Conservation (phyloP, 192 early-diverging fungal genomes). For the Backusella tarrabulga region DNA sequence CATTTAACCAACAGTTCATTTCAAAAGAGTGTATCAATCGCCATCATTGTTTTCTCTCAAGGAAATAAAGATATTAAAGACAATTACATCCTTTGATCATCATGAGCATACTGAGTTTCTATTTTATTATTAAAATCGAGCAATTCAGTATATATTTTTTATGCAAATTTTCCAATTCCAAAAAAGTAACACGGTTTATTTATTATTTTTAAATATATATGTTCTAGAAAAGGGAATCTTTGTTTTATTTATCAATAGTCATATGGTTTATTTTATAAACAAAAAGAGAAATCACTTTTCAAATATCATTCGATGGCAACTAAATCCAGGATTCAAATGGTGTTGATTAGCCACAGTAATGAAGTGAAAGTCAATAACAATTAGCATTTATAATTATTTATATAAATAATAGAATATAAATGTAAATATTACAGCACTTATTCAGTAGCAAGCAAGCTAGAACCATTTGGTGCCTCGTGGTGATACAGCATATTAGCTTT, state of each 20-base stretch:
- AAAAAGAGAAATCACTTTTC: background rate
- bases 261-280: background rate
- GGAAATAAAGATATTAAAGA: background rate
- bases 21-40: background rate
- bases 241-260: slow-evolving; percentile 6
- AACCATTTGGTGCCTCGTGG: background rate
- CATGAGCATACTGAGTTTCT: background rate
- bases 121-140: background rate
- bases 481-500: background rate
- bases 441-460: background rate
- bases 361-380: background rate
- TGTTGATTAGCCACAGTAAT: too few species aligned
- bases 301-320: background rate
- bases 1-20: background rate
- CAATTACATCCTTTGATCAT: background rate
- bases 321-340: background rate
- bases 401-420: background rate
- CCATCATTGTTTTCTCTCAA: background rate
- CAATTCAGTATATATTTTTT: background rate
- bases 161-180: background rate
- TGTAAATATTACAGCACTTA: background rate
- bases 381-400: background rate
- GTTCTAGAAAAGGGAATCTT: background rate
- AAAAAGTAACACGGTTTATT: background rate
- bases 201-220: background rate